Evolutionary conservation across 23 red algal species (phyloP), one percentile per base, ranked within the genome.

Genomic region (Gracilariopsis chorda): DNA sequence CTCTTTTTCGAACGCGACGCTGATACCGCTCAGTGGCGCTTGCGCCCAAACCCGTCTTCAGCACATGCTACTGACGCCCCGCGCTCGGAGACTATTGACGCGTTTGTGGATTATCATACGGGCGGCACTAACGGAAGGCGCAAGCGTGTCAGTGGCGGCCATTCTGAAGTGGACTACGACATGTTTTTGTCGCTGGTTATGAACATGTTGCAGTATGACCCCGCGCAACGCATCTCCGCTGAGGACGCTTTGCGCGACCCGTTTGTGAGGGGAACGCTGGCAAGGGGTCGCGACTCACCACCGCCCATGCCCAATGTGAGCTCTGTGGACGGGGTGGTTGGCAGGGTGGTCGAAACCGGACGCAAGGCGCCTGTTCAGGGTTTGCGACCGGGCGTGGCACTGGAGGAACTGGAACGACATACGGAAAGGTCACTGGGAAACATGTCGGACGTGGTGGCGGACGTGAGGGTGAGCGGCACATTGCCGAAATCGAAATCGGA

Each of bases 131-230:
- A 75, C 53, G 80, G 69, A 33, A 44, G 71, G n/a, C 28, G 65
- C 20, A 80, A 85, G 56, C 80, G 80, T 42, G 58, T 69, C 74
- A 87, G 79, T 65, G 91, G 81, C 52, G 79, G 91, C 56, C 91
- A 85, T 39, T 94, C 81, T 21, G 65, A 87, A 37, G 11, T 28
- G 8, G 91, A 94, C 58, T 94, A 94, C 29, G 44, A 58, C 39
- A 51, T 86, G 32, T 94, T 94, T 48, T 49, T 86, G 30, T 73
- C 55, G 33, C 84, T 90, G 20, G 82, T 75, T 12, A 46, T 34
- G 24, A 49, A 77, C 42, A 95, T 95, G 93, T 56, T 95, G 78
- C 75, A 47, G 2, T 95, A 90, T 70, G 76, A 77, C 62, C 77
- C 86, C 25, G 41, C 75, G 13, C 67, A 59, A 14, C 80, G 93